phyloP scores from a whole-genome alignment of 805 yeast genomes.

The Candida oleophila region DNA sequence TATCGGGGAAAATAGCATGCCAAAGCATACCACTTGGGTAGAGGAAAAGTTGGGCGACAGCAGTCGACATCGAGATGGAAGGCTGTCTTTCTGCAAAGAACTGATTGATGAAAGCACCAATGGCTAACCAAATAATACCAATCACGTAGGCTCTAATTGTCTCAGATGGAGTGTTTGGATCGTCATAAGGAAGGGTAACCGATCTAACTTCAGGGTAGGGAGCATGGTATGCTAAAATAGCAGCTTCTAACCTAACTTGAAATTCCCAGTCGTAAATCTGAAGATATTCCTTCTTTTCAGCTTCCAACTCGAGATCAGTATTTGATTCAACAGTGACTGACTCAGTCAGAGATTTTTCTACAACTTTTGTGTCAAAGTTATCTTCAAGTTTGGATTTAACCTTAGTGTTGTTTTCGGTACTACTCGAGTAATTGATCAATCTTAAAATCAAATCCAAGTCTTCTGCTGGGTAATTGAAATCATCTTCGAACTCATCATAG shows the following conservation, averaged over 20 bases:
- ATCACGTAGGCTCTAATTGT: slow-evolving; percentile 57
- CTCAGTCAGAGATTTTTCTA: neutral
- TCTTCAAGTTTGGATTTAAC: neutral
- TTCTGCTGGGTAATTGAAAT: slow-evolving; percentile 44
- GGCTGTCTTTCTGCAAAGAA: slow-evolving; percentile 59
- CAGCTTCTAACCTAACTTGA: slow-evolving; percentile 42
- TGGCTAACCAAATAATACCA: slow-evolving; percentile 49
- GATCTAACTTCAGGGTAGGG: slow-evolving; percentile 71
- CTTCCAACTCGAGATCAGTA: slow-evolving; percentile 8
- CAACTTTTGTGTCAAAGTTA: neutral
- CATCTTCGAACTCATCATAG: slow-evolving; percentile 42
- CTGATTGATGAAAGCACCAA: slow-evolving; percentile 56
- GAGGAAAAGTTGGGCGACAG: slow-evolving; percentile 47
- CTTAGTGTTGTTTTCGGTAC: neutral
- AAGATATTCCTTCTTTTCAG: neutral
- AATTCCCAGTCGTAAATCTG: slow-evolving; percentile 25
- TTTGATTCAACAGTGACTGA: slow-evolving; percentile 12
- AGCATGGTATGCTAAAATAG: slow-evolving; percentile 42
- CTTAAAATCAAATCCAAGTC: slow-evolving; percentile 32
- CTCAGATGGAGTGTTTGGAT: slow-evolving; percentile 47
- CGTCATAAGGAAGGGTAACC: slow-evolving; percentile 59
- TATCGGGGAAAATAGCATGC: slow-evolving; percentile 45
- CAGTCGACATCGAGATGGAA: slow-evolving; percentile 39
- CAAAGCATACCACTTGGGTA: slow-evolving; percentile 43
- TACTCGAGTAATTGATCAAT: slow-evolving; percentile 9